A percentile compares a stretch with the other conserved stretches of the same genome.
Conservation (phyloP, 257 asterid genomes). For the Solanum stenotomum region DNA sequence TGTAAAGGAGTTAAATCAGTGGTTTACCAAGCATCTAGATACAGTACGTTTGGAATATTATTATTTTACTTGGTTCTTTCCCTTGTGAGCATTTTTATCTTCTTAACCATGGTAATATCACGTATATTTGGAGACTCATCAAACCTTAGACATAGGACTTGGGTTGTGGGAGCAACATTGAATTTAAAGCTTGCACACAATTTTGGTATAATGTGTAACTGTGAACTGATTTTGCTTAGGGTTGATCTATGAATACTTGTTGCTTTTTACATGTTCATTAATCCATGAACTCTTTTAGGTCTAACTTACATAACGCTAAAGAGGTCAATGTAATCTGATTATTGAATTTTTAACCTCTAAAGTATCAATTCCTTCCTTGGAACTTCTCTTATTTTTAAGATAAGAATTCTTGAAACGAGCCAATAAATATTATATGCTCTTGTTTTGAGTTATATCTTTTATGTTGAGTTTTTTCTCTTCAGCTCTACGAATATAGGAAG, state of each 20-base stretch:
- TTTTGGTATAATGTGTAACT: neutral
- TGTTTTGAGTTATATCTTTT: neutral
- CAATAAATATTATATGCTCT: neutral
- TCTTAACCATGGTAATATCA: neutral
- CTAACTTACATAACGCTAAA: neutral
- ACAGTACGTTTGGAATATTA: constrained; percentile 36
- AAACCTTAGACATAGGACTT: neutral
- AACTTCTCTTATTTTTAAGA: neutral
- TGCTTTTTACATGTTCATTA: neutral
- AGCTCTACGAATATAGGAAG: neutral
- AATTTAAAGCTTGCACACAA: neutral
- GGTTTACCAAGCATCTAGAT: constrained; percentile 86
- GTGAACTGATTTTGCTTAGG: neutral
- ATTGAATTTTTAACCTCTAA: neutral
- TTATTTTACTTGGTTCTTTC: neutral
- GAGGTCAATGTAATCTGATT: neutral
- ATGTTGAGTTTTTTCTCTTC: neutral
- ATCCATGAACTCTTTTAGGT: neutral
- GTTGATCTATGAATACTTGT: neutral
- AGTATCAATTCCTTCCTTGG: neutral
- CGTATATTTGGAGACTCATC: neutral
- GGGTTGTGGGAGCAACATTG: neutral
- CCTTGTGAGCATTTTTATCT: neutral
- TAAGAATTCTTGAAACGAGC: neutral
- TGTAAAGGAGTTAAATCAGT: constrained; percentile 82